Conservation (phyloP, 768 basidiomycete genomes). For the Lactarius quietus region DNA sequence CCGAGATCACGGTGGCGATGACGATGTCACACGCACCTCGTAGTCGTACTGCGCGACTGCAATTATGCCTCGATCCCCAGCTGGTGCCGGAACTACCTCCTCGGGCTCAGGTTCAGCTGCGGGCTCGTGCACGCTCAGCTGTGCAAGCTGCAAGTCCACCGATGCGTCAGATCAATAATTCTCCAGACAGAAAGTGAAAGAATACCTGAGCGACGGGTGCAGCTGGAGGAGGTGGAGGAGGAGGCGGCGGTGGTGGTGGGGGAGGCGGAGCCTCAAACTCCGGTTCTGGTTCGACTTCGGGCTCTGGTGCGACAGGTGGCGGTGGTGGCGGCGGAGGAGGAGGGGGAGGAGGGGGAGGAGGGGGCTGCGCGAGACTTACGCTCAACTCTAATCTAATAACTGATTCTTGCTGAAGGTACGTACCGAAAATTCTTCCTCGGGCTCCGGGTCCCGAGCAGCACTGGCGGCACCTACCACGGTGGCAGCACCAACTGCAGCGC, state of each 20-base stretch:
- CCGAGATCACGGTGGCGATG: background rate
- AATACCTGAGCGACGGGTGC: slow-evolving; percentile 29
- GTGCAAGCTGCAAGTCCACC: slow-evolving; percentile 9
- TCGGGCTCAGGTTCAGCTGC: slow-evolving; percentile 35
- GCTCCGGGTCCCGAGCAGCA: slow-evolving; percentile 7
- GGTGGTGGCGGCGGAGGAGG: slow-evolving; percentile 29
- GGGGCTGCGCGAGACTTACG: slow-evolving; percentile 30
- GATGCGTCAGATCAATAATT: background rate
- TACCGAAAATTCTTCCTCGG: slow-evolving; percentile 17
- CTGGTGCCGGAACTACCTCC: slow-evolving; percentile 35
- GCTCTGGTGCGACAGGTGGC: slow-evolving; percentile 30
- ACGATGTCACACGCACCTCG: slow-evolving; percentile 43
- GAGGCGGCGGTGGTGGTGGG: slow-evolving; percentile 40
- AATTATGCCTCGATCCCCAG: slow-evolving; percentile 46
- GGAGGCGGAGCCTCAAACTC: slow-evolving; percentile 36
- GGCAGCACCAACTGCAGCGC: slow-evolving; percentile 1
- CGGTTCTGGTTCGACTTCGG: slow-evolving; percentile 35
- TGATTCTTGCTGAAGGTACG: background rate
- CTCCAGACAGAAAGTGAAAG: slow-evolving; percentile 2
- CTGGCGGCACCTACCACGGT: background rate
- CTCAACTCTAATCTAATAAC: background rate
- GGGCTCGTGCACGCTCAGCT: slow-evolving; percentile 23
- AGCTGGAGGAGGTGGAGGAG: slow-evolving; percentile 47
- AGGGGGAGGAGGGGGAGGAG: slow-evolving; percentile 34
- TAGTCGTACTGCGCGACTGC: slow-evolving; percentile 83